Evolutionary conservation across 768 basidiomycete species (phyloP).

Genomic region (Russula sp.): DNA sequence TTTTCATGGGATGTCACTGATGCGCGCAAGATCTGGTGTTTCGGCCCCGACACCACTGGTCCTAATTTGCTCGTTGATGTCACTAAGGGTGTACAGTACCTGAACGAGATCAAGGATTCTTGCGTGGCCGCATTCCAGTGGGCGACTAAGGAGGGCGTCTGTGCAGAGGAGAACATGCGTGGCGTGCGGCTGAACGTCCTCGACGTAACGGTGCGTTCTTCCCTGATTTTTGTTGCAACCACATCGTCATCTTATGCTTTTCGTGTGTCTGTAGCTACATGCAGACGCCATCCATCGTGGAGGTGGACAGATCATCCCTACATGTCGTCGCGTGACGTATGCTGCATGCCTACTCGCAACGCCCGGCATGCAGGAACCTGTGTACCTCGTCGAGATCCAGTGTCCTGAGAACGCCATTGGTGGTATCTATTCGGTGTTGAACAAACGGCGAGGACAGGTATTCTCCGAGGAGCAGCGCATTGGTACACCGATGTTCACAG

Average conservation of each 20-base stretch:
- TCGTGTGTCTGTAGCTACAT: constrained; percentile 61
- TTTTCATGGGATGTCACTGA: constrained; percentile 99
- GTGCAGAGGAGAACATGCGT: constrained; percentile 98
- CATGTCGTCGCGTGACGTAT: constrained; percentile 93
- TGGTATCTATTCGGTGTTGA: constrained; percentile 91
- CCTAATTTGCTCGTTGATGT: constrained; percentile 96
- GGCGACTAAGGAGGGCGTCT: constrained; percentile 98
- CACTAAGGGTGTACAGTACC: constrained; percentile 98
- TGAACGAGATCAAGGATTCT: constrained; percentile 99
- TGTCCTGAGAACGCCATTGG: constrained; percentile 97
- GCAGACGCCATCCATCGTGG: constrained; percentile 99
- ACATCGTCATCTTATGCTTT: background rate
- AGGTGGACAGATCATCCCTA: constrained; percentile 97
- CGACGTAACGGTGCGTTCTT: constrained; percentile 78
- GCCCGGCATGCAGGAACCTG: constrained; percentile 91
- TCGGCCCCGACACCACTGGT: constrained; percentile 97
- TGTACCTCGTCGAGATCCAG: constrained; percentile 98
- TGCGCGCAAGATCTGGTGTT: constrained; percentile 99
- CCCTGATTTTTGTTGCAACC: background rate
- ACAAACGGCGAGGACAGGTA: constrained; percentile 97
- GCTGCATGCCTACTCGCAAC: constrained; percentile 91
- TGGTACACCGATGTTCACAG: constrained; percentile 99
- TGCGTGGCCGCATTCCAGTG: constrained; percentile 99
- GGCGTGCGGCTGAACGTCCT: constrained; percentile 94
- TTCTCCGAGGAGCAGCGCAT: constrained; percentile 96